phyloP scores from a whole-genome alignment of 1,139 yeast genomes.

The Pneumocystis oryctolagi region DNA sequence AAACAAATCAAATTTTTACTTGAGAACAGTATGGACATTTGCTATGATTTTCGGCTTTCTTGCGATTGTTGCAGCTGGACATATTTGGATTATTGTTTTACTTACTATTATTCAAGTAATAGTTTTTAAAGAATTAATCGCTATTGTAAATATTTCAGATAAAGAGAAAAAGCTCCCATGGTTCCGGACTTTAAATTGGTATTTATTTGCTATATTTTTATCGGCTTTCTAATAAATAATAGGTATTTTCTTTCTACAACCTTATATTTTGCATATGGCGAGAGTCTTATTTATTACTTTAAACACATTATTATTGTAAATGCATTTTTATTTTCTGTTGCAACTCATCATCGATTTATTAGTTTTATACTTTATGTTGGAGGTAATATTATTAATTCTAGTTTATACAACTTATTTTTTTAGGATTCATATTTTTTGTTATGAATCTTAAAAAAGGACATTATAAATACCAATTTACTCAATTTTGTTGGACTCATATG shows the following conservation, averaged over 20 bases:
- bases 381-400: conserved; percentile 23
- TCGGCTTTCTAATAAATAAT: conserved; percentile 30
- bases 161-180: conserved; percentile 70
- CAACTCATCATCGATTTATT: conserved; percentile 64
- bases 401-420: background rate
- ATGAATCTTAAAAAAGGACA: conserved; percentile 78
- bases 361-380: conserved; percentile 71
- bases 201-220: background rate
- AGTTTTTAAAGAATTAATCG: conserved; percentile 81
- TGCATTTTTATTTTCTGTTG: conserved; percentile 31
- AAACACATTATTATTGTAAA: conserved; percentile 33
- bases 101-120: conserved; percentile 63
- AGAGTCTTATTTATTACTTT: conserved; percentile 54
- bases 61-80: conserved; percentile 68
- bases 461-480: conserved; percentile 84
- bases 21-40: conserved; percentile 78
- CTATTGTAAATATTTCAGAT: conserved; percentile 67
- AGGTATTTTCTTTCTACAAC: conserved; percentile 43
- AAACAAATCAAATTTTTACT: background rate
- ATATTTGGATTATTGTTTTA: conserved; percentile 57
- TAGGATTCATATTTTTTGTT: conserved; percentile 71
- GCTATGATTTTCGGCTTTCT: conserved; percentile 76
- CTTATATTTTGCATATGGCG: conserved; percentile 79
- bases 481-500: conserved; percentile 88
- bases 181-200: conserved; percentile 83